Evolutionary conservation across 2,329 filamentous ascomycete genomes (phyloP).

Genomic region (Neofusicoccum ribis): DNA sequence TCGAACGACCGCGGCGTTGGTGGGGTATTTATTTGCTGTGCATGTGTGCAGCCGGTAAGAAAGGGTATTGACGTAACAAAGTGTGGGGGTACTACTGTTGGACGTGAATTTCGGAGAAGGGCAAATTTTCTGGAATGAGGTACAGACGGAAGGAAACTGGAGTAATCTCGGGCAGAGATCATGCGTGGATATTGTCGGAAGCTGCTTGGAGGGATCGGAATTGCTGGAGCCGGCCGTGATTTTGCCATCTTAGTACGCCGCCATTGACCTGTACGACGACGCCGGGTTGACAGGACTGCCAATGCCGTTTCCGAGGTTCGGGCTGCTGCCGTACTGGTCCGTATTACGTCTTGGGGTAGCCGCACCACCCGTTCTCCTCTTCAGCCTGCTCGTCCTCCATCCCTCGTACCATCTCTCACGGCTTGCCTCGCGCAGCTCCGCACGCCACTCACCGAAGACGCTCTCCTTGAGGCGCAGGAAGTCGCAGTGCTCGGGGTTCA

Average conservation of each 20-base stretch:
- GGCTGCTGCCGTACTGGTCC: constrained; percentile 7
- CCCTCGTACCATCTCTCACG: constrained; percentile 93
- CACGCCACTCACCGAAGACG: constrained; percentile 91
- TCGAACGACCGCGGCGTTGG: background rate
- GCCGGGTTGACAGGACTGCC: background rate
- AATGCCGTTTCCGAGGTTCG: background rate
- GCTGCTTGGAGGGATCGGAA: background rate
- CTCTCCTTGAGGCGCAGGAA: constrained; percentile 87
- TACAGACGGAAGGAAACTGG: constrained; percentile 7
- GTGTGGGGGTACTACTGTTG: background rate
- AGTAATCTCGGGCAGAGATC: constrained; percentile 12
- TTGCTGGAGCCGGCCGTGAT: background rate
- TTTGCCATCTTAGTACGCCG: background rate
- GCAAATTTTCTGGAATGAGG: constrained; percentile 9
- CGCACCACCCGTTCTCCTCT: constrained; percentile 20
- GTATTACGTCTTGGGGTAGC: constrained; percentile 7
- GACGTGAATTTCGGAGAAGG: background rate
- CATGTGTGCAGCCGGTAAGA: constrained; percentile 6
- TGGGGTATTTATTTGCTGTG: constrained; percentile 10
- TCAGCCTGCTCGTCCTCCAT: constrained; percentile 70
- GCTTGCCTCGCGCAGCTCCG: constrained; percentile 85
- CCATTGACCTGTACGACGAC: background rate
- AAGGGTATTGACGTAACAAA: constrained; percentile 11
- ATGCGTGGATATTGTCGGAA: constrained; percentile 6
- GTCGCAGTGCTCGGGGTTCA: constrained; percentile 89